phyloP scores from a whole-genome alignment of 768 basidiomycete species.

The Boletus reticuloceps region DNA sequence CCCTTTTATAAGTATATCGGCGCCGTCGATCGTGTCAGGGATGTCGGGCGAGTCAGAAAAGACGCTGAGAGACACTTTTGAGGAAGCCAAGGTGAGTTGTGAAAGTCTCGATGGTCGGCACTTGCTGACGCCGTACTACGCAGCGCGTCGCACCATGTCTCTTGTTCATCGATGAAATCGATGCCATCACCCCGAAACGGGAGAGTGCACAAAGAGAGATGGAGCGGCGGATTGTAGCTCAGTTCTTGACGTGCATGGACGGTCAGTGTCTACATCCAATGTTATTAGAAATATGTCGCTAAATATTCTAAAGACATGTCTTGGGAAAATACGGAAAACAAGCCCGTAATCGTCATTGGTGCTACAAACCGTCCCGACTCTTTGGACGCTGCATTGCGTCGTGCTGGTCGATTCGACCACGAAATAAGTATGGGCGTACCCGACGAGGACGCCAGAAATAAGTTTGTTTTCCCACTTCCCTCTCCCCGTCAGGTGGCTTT shows the following conservation, averaged over 20 bases:
- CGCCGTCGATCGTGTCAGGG: constrained; percentile 93
- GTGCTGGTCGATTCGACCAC: constrained; percentile 95
- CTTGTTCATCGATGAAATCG: constrained; percentile 96
- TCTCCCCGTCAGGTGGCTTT: not conserved
- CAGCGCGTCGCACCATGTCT: constrained; percentile 90
- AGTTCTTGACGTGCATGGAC: constrained; percentile 98
- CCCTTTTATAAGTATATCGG: constrained; percentile 93
- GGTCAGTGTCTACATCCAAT: constrained; percentile 47
- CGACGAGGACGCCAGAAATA: constrained; percentile 83
- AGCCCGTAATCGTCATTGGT: constrained; percentile 91
- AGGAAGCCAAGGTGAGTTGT: constrained; percentile 81
- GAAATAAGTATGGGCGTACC: constrained; percentile 99
- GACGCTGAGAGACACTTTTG: constrained; percentile 92
- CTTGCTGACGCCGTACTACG: not conserved
- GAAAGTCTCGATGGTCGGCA: not conserved
- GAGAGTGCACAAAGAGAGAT: constrained; percentile 98
- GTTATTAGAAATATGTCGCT: not conserved
- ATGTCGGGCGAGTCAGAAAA: constrained; percentile 99
- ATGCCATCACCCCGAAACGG: constrained; percentile 95
- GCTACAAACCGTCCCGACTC: constrained; percentile 97
- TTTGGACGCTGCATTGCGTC: constrained; percentile 86
- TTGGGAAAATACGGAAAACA: constrained; percentile 92
- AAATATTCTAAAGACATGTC: constrained; percentile 72
- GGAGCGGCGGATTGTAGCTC: constrained; percentile 96
- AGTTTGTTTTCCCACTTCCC: constrained; percentile 49